A percentile compares a stretch with the other conserved stretches of the same genome.
Evolutionary conservation across 1,139 yeast species (phyloP).

Genomic region (Citeromyces siamensis): DNA sequence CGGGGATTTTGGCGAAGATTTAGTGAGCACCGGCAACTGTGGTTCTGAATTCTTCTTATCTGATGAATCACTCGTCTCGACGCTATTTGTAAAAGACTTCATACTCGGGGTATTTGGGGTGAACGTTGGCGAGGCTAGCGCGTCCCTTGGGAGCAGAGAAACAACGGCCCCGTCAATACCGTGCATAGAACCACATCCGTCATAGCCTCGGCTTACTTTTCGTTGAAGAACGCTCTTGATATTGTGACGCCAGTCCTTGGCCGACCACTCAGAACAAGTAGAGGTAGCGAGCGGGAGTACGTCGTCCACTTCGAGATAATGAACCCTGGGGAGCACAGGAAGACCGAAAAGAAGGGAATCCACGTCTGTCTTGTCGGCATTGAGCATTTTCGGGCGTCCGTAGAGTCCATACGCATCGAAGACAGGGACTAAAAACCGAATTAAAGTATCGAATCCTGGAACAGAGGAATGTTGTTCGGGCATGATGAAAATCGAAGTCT

Average conservation of each 20-base stretch:
- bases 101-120: slow-evolving; percentile 11
- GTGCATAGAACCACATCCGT: slow-evolving; percentile 68
- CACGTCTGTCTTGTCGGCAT: slow-evolving; percentile 76
- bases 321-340: slow-evolving; percentile 83
- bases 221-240: slow-evolving; percentile 52
- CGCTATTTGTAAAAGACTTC: neutral
- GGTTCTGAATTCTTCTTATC: slow-evolving; percentile 3
- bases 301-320: slow-evolving; percentile 60
- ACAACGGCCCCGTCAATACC: slow-evolving; percentile 49
- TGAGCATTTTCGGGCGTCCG: slow-evolving; percentile 82
- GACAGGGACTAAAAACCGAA: slow-evolving; percentile 75
- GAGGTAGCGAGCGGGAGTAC: slow-evolving; percentile 27
- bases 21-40: no score
- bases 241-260: slow-evolving; percentile 53
- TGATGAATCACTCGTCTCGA: neutral
- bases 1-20: neutral
- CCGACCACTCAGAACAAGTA: slow-evolving; percentile 43
- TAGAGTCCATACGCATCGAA: slow-evolving; percentile 80
- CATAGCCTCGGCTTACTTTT: slow-evolving; percentile 63
- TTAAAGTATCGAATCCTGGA: slow-evolving; percentile 88
- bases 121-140: slow-evolving; percentile 17
- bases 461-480: slow-evolving; percentile 92
- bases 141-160: slow-evolving; percentile 24
- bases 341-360: slow-evolving; percentile 78
- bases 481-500: slow-evolving; percentile 83